A percentile compares a stretch with the other conserved stretches of the same genome.
Evolutionary conservation across 2,329 filamentous ascomycete genomes (phyloP).

Genomic region (Epichloe scottii): DNA sequence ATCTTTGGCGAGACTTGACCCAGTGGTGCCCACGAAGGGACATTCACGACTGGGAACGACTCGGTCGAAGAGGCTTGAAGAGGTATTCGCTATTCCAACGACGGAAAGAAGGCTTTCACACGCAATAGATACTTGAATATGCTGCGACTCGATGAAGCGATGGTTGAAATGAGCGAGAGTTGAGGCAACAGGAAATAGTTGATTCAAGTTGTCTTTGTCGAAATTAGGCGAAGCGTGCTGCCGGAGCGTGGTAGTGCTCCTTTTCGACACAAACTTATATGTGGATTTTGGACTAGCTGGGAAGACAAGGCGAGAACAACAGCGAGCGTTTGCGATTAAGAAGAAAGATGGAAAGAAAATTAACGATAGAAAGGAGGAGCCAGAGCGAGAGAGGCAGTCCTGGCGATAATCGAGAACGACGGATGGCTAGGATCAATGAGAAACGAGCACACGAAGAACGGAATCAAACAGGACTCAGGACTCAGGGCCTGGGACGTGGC

Average conservation of each 20-base stretch:
- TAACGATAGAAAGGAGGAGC: constrained; percentile 31
- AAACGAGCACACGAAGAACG: constrained; percentile 4
- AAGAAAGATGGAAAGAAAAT: constrained; percentile 6
- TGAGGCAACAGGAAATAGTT: background rate
- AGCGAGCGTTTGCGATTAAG: background rate
- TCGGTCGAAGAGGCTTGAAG: background rate
- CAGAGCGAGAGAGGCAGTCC: constrained; percentile 47
- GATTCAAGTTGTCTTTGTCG: background rate
- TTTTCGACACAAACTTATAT: background rate
- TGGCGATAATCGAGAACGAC: constrained; percentile 8
- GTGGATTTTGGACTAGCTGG: background rate
- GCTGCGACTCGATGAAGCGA: background rate
- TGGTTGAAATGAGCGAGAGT: background rate
- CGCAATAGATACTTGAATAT: background rate
- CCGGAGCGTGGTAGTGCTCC: background rate
- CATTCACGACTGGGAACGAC: constrained; percentile 19
- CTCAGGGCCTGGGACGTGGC: background rate
- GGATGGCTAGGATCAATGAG: constrained; percentile 9
- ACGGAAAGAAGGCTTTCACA: background rate
- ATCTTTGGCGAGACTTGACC: constrained; percentile 24
- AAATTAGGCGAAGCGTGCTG: background rate
- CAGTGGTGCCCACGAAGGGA: constrained; percentile 25
- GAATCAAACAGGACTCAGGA: background rate
- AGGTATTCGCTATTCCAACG: background rate
- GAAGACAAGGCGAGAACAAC: background rate